Evolutionary conservation across 768 basidiomycete genomes (phyloP), one percentile per base, ranked within the genome.

Genomic region (Lactarius hengduanensis): DNA sequence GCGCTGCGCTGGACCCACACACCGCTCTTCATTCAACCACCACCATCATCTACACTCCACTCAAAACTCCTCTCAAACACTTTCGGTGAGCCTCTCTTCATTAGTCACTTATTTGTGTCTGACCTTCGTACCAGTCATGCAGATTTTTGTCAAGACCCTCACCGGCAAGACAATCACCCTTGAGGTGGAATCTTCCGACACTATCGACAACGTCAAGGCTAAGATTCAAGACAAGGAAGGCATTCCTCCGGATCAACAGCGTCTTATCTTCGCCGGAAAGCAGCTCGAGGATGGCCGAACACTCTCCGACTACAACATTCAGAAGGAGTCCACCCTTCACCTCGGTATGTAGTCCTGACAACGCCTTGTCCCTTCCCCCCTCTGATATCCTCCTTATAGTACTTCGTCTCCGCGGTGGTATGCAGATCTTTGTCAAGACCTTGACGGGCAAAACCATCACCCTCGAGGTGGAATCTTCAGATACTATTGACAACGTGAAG

Each of bases 251-350:
- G 76, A 76, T 61, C 76, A 76, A 58, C 76, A 76, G 66, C 75
- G 76, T 41, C 68, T 76, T 32, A 76, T 76, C 70, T 76, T 76
- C 56, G 75, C 75, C 36, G 76, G 76, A 63, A 85, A 85, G 76
- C 84, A 85, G 76, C 77, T 84, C 50, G 84, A 85, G 73, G 83
- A 85, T 69, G 84, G 84, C 41, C 80, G 84, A 69, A 77, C 76
- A 5, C 74, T 77, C n/a, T 75, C 76, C 4, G 76, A 77, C 62
- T 76, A 76, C 65, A 75, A 76, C 70, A 75, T 75, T 26, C 75
- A 75, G 71, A 74, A 75, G 67, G 73, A 75, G 70, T 70, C 69
- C 38, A 75, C 73, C 18, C 73, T 75, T 41, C 74, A 75, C 64
- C 73, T 74, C 53, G 74, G 73, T 74, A 71, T 38, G 74, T 41